phyloP scores from a whole-genome alignment of 257 asterid species.

The Coffea eugenioides region DNA sequence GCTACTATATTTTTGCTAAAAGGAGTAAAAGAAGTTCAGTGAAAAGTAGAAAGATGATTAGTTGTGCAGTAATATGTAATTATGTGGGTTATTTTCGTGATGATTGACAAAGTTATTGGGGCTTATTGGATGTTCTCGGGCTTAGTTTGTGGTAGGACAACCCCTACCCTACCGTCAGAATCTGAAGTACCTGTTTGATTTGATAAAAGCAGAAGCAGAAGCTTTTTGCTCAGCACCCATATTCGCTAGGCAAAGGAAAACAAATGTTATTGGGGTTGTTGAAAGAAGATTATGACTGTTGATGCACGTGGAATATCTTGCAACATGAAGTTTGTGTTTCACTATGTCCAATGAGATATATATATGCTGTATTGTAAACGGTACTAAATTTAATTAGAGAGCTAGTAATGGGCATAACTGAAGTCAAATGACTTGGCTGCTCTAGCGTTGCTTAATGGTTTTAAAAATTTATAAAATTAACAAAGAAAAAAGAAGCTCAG shows the following conservation, averaged over 20 bases:
- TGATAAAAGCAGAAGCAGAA: background rate
- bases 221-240: background rate
- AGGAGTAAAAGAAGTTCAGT: background rate
- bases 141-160: background rate
- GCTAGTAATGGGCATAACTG: no score
- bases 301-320: background rate
- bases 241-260: background rate
- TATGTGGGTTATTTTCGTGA: background rate
- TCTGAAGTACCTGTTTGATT: background rate
- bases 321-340: background rate
- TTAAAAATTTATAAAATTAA: no score
- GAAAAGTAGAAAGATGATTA: background rate
- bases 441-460: background rate
- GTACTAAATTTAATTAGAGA: background rate
- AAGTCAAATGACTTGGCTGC: constrained; percentile 2
- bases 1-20: background rate
- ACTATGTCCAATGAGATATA: no score
- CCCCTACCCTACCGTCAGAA: background rate
- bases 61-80: background rate
- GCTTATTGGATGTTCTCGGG: background rate
- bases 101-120: background rate
- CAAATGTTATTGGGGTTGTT: background rate
- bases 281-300: background rate
- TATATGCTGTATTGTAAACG: background rate
- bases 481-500: no score